A percentile compares a stretch with the other conserved stretches of the same genome.
phyloP scores from a whole-genome alignment of 2,329 filamentous ascomycete species.

The Neophaeococcomyces mojaviensis region DNA sequence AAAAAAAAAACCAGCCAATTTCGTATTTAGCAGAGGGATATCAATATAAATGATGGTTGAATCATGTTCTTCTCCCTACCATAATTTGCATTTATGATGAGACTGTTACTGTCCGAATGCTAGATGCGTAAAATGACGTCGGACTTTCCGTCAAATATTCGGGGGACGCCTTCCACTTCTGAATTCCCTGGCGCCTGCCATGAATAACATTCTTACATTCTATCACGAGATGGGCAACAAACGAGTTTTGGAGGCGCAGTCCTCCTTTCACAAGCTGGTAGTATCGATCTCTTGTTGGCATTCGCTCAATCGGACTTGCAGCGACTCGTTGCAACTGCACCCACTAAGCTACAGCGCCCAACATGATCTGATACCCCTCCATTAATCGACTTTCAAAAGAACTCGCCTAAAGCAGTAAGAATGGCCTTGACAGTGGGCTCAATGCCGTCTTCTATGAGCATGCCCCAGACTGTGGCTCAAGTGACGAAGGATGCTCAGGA shows the following conservation, averaged over 20 bases:
- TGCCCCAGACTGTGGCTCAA: slow-evolving; percentile 66
- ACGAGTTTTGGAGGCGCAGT: neutral
- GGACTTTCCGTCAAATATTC: neutral
- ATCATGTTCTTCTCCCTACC: neutral
- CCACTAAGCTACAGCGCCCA: neutral
- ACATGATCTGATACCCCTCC: slow-evolving; percentile 3
- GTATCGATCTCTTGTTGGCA: neutral
- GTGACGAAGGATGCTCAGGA: slow-evolving; percentile 67
- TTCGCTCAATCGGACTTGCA: neutral
- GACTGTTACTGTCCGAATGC: neutral
- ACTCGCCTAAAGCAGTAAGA: neutral
- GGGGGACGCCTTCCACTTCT: slow-evolving; percentile 2
- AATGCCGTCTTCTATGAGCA: neutral
- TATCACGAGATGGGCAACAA: slow-evolving; percentile 1
- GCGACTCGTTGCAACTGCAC: neutral
- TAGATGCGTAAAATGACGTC: neutral
- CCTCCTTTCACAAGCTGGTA: neutral
- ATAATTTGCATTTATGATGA: slow-evolving; percentile 31
- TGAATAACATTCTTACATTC: neutral
- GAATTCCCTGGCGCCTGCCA: slow-evolving; percentile 9
- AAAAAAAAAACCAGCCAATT: too few relatives aligned
- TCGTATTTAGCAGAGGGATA: too few relatives aligned
- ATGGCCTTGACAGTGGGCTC: slow-evolving; percentile 8
- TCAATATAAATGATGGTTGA: too few relatives aligned
- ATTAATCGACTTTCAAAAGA: neutral